Percentiles rank a stretch among this genome's conserved stretches.
These are phyloP conservation scores for Wickerhamomyces strasburgensis DNA, from an alignment of 805 yeast genomes.

Conservation along the genomic window DNA sequence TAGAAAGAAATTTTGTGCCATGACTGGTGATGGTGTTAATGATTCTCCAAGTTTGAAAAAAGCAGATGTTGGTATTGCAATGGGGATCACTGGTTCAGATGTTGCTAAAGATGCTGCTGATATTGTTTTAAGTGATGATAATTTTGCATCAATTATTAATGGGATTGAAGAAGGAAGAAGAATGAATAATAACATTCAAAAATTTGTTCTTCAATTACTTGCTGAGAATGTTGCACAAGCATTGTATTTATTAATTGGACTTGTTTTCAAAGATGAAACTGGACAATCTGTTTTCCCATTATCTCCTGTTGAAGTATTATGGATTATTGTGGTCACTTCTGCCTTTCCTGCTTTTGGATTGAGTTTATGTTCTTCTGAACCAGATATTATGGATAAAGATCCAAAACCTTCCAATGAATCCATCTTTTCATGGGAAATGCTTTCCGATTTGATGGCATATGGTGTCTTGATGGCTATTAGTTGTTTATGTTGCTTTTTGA, in stretches of 20 bases:
- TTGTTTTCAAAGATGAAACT: constrained; percentile 59
- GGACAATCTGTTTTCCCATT: constrained; percentile 76
- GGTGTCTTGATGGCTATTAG: constrained; percentile 71
- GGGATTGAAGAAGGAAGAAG: constrained; percentile 80
- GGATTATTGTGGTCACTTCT: constrained; percentile 76
- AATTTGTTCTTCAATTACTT: constrained; percentile 67
- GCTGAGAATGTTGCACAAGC: constrained; percentile 75
- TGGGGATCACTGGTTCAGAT: constrained; percentile 79
- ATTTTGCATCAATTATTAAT: constrained; percentile 71
- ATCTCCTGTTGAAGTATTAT: constrained; percentile 73
- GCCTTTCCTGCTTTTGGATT: constrained; percentile 85
- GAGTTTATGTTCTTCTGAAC: constrained; percentile 61
- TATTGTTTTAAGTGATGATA: constrained; percentile 70
- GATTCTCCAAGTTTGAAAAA: constrained; percentile 74
- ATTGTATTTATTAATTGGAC: constrained; percentile 61
- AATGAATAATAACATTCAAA: constrained; percentile 74
- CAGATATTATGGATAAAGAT: constrained; percentile 58
- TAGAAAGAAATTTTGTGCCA: constrained; percentile 60
- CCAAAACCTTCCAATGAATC: constrained; percentile 53
- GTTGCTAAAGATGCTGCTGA: constrained; percentile 84
- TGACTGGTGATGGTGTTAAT: constrained; percentile 84
- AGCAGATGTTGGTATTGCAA: constrained; percentile 80
- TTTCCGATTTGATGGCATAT: constrained; percentile 64
- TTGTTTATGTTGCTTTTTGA: constrained; percentile 62
- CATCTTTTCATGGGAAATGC: constrained; percentile 62